These are phyloP conservation scores for Meira miltonrushii DNA, from an alignment of 1,284 basidiomycete genomes.

Conservation along the genomic window DNA sequence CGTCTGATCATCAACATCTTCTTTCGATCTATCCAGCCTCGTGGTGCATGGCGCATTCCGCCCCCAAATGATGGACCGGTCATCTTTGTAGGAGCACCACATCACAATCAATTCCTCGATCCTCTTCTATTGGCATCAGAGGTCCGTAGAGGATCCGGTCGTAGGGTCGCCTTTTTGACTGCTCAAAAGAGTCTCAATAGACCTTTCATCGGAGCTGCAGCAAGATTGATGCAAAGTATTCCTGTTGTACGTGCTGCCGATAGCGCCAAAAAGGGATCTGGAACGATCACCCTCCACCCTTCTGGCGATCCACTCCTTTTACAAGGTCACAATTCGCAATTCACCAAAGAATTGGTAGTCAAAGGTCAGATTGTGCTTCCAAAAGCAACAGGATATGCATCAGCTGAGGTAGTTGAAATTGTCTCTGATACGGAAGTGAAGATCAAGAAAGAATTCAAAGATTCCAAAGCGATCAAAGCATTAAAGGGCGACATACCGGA, in stretches of 20 bases:
- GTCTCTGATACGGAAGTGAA: slow-evolving; percentile 74
- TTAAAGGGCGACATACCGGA: slow-evolving; percentile 31
- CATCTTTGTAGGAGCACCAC: slow-evolving; percentile 93
- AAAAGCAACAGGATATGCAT: slow-evolving; percentile 70
- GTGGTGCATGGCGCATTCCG: slow-evolving; percentile 93
- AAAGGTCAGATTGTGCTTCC: slow-evolving; percentile 84
- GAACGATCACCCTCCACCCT: slow-evolving; percentile 67
- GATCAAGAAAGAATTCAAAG: slow-evolving; percentile 77
- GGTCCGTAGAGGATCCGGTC: slow-evolving; percentile 72
- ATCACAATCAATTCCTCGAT: slow-evolving; percentile 96
- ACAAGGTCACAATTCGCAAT: slow-evolving; percentile 73
- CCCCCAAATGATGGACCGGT: slow-evolving; percentile 67
- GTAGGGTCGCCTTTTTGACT: slow-evolving; percentile 80
- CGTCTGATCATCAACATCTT: slow-evolving; percentile 84
- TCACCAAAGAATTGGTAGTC: slow-evolving; percentile 69
- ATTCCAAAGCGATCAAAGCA: slow-evolving; percentile 46
- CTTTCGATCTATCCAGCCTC: slow-evolving; percentile 84
- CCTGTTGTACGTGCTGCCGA: slow-evolving; percentile 91
- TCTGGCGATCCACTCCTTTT: slow-evolving; percentile 60
- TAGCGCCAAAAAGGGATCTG: slow-evolving; percentile 71
- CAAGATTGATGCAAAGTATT: slow-evolving; percentile 76
- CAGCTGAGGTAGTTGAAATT: slow-evolving; percentile 81
- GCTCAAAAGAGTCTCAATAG: slow-evolving; percentile 89
- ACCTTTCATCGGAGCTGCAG: slow-evolving; percentile 74
- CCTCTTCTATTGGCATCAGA: slow-evolving; percentile 83